Conservation (phyloP, 2,329 filamentous ascomycete genomes). For the Colletotrichum liaoningense region DNA sequence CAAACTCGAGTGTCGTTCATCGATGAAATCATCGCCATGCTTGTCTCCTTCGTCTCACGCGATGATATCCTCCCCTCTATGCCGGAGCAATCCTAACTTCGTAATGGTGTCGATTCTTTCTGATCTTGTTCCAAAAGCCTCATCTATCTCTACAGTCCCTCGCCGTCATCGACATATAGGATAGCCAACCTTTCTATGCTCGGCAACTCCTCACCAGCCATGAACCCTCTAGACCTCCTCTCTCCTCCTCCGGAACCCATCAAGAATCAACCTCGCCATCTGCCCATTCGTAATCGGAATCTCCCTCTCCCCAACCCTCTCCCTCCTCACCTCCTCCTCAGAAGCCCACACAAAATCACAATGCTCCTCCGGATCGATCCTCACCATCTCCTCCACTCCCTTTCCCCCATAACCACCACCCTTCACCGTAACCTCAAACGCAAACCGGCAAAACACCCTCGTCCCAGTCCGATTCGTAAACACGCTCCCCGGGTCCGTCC, state of each 20-base stretch:
- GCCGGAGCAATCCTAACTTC: neutral
- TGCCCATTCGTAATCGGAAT: conserved; percentile 44
- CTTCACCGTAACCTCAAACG: conserved; percentile 50
- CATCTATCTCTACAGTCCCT: neutral
- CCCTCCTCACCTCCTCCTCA: conserved; percentile 48
- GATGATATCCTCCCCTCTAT: neutral
- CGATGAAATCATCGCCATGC: neutral
- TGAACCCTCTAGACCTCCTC: neutral
- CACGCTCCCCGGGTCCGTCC: conserved; percentile 39
- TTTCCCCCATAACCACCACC: neutral
- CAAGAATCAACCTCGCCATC: conserved; percentile 42
- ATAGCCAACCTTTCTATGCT: neutral
- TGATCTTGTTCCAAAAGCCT: neutral
- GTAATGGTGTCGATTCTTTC: neutral
- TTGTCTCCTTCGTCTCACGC: neutral
- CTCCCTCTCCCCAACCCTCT: conserved; percentile 41
- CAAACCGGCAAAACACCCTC: conserved; percentile 45
- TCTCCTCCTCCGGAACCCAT: conserved; percentile 45
- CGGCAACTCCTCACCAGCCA: neutral
- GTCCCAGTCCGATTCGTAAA: conserved; percentile 49
- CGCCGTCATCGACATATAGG: neutral
- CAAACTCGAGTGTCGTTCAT: neutral
- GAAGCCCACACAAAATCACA: conserved; percentile 52
- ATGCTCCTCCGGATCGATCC: conserved; percentile 54
- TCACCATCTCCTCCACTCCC: conserved; percentile 40